These are phyloP conservation scores for Wakefieldia striispora DNA, from an alignment of 768 basidiomycete species.

Conservation along the genomic window DNA sequence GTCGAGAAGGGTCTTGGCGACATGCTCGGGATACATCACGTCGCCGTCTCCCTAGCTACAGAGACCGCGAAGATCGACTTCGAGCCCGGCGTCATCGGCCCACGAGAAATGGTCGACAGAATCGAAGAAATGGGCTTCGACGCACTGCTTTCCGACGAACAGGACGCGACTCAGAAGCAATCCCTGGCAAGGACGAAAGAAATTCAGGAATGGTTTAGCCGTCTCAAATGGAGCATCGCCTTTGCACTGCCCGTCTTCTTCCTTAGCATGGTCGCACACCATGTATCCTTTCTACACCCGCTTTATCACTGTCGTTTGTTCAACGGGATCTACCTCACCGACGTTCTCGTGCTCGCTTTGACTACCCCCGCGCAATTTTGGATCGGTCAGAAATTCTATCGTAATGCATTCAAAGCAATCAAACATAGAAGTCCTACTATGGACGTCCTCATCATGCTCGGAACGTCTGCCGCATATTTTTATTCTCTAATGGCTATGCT, in stretches of 20 bases:
- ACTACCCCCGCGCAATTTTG: constrained; percentile 94
- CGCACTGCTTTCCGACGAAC: constrained; percentile 77
- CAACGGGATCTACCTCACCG: constrained; percentile 76
- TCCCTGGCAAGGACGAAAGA: constrained; percentile 89
- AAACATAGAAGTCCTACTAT: constrained; percentile 91
- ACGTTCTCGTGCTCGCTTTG: constrained; percentile 69
- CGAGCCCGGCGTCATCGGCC: constrained; percentile 68
- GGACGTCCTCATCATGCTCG: constrained; percentile 96
- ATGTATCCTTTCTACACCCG: constrained; percentile 55
- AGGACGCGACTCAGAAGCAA: constrained; percentile 79
- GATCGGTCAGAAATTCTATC: constrained; percentile 85
- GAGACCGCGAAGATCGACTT: constrained; percentile 75
- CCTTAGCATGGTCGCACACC: constrained; percentile 80
- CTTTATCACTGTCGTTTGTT: constrained; percentile 52
- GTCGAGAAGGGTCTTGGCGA: constrained; percentile 68
- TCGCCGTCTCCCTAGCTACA: constrained; percentile 72
- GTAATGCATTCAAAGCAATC: constrained; percentile 86
- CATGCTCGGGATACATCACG: constrained; percentile 71
- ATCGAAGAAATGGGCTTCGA: constrained; percentile 91
- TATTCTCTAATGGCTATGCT: constrained; percentile 80
- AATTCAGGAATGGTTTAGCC: constrained; percentile 82
- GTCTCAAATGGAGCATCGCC: constrained; percentile 67
- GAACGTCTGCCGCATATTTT: constrained; percentile 90
- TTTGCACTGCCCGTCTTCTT: constrained; percentile 97
- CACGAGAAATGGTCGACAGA: constrained; percentile 85